Base-by-base conservation (phyloP, 1,139 yeast genomes). In the Hemisphaericaspora subhashii region DNA sequence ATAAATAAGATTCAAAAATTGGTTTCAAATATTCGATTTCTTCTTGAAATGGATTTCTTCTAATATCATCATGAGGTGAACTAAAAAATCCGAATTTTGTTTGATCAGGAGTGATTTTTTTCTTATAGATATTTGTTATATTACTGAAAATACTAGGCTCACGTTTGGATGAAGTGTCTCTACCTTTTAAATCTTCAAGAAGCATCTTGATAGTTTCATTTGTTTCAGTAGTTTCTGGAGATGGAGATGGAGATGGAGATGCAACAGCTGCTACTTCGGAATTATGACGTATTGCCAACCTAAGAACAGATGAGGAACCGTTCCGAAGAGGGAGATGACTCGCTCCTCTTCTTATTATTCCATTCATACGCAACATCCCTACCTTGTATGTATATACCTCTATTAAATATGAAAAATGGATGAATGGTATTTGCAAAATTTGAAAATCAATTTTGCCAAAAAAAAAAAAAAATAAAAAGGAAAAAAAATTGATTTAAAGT, bases 1-100 rank as follows among this genome's bases (percentile, higher is more conserved):
- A 76, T 28, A 90, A 28, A 27, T 45, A 43, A 17, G 47, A 33
- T 20, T 45, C 48, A 18, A 46, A 21, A 36, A 45, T 37, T 17
- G 36, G 38, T 34, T 42, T 46, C 15, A 46, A 28, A 16, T 41
- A 40, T 5, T 28, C 27, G 21, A 45, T 35, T 35, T 46, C 50
- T 24, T 28, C 29, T 14, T 40, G 40, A 28, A 31, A 44, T 15
- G 44, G 41, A 9, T 37, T 36, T 31, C 42, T 31, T 18, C 22
- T 20, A 10, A 43, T 38, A 27, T 37, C 40, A 39, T 46, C 50
- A 22, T 28, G 25, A 17, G 33, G 33, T 1, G 48, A 38, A 15
- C 43, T 26, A 31, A 31, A 46, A 29, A 24, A 31, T 15, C 20
- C 27, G n/a, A n/a, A n/a, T n/a, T n/a, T n/a, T n/a, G n/a, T n/a